These are phyloP conservation scores for Macrolepiota albuminosa DNA, from an alignment of 768 basidiomycete genomes.

Conservation along the genomic window DNA sequence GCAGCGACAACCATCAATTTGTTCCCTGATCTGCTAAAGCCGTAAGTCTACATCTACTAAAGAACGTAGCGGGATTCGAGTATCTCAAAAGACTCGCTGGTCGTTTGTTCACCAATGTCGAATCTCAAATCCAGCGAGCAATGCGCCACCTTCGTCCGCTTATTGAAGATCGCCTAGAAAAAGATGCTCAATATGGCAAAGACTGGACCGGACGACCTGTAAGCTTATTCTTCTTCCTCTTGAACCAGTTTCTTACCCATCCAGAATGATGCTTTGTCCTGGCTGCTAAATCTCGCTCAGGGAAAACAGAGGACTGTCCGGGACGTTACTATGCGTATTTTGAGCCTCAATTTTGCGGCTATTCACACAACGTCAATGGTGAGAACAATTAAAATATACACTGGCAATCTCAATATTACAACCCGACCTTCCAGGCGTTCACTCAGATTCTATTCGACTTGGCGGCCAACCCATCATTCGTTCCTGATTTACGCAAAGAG, in stretches of 20 bases:
- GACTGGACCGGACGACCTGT: constrained; percentile 1
- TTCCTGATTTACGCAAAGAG: constrained; percentile 35
- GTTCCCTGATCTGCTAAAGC: constrained; percentile 36
- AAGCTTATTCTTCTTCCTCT: neutral
- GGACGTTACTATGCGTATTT: constrained; percentile 17
- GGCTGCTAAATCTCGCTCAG: constrained; percentile 23
- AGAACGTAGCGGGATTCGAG: neutral
- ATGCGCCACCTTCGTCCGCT: neutral
- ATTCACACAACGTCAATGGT: constrained; percentile 26
- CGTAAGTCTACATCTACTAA: constrained; percentile 27
- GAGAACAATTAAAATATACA: neutral
- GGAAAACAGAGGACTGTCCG: constrained; percentile 17
- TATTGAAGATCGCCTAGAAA: neutral
- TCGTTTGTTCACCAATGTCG: constrained; percentile 16
- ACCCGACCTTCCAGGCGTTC: constrained; percentile 24
- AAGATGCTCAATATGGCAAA: neutral
- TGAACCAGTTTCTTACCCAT: neutral
- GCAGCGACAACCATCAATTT: constrained; percentile 26
- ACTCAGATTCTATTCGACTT: constrained; percentile 32
- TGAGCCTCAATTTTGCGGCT: constrained; percentile 23
- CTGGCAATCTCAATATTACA: neutral
- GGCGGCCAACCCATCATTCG: constrained; percentile 26
- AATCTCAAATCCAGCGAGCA: constrained; percentile 16
- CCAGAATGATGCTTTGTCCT: constrained; percentile 23
- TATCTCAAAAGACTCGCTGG: constrained; percentile 15